Evolutionary conservation across 805 yeast genomes (phyloP).

Genomic region (Kluyveromyces aestuarii): DNA sequence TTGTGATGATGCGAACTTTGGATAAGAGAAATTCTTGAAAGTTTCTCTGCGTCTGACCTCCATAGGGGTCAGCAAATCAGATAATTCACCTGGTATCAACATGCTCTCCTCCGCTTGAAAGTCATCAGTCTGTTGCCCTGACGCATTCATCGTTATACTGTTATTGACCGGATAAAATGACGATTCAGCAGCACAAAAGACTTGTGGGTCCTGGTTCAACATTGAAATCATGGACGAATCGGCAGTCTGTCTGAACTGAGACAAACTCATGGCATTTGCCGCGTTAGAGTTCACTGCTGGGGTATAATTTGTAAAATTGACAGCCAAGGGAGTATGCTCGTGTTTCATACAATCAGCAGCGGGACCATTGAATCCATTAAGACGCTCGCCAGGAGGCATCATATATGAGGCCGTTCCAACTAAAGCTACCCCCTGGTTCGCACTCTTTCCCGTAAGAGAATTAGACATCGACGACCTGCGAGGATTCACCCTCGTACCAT

Average conservation of each 20-base stretch:
- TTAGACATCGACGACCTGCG: conserved; percentile 18
- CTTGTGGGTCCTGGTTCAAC: not conserved
- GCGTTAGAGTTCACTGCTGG: not conserved
- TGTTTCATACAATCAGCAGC: too few species aligned
- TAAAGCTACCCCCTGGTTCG: not conserved
- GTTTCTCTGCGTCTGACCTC: conserved; percentile 56
- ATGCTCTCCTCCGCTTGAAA: not conserved
- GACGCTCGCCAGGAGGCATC: not conserved
- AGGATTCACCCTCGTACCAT: conserved; percentile 73
- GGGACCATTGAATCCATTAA: too few species aligned
- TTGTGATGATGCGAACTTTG: not conserved
- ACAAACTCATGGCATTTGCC: not conserved
- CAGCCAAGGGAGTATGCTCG: not conserved
- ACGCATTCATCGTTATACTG: conserved; percentile 64
- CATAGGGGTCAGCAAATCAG: conserved; percentile 76
- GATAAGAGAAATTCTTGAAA: conserved; percentile 39
- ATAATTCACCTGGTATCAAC: conserved; percentile 65
- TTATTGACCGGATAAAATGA: conserved; percentile 29
- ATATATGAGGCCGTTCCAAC: not conserved
- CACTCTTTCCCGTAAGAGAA: not conserved
- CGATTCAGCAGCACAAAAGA: not conserved
- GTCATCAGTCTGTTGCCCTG: conserved; percentile 18
- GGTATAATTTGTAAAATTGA: not conserved
- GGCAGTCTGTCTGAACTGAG: not conserved
- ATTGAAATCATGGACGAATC: not conserved